phyloP scores from a whole-genome alignment of 2,329 filamentous ascomycete genomes.

The Teratosphaeria destructans region DNA sequence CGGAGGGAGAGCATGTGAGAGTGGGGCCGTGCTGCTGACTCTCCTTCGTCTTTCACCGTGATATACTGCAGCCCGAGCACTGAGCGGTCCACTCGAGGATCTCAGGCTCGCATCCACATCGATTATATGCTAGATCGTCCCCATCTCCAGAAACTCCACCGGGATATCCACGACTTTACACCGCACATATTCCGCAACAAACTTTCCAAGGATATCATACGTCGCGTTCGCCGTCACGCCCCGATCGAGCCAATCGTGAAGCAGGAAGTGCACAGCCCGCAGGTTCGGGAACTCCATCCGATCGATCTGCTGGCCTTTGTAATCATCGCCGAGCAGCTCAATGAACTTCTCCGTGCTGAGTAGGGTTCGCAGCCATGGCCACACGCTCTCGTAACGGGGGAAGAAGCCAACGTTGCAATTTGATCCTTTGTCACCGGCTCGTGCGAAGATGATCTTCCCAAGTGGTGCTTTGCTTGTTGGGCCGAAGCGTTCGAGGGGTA shows the following conservation, averaged over 20 bases:
- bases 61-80: not conserved
- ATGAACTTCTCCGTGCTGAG: slow-evolving; percentile 18
- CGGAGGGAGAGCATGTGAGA: not conserved
- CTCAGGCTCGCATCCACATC: no score
- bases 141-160: slow-evolving; percentile 1
- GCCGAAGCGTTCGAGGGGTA: slow-evolving; percentile 22
- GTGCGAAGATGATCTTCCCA: slow-evolving; percentile 25
- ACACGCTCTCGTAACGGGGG: slow-evolving; percentile 25
- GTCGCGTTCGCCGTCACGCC: slow-evolving; percentile 20
- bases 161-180: slow-evolving; percentile 3
- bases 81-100: no score
- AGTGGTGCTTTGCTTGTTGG: slow-evolving; percentile 26
- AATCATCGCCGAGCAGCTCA: slow-evolving; percentile 21
- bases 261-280: slow-evolving; percentile 23
- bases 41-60: not conserved
- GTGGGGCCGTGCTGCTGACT: not conserved
- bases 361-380: slow-evolving; percentile 20
- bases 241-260: slow-evolving; percentile 24
- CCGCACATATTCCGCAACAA: slow-evolving; percentile 20
- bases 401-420: slow-evolving; percentile 30
- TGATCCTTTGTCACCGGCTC: slow-evolving; percentile 24
- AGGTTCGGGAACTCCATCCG: slow-evolving; percentile 23
- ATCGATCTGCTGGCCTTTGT: slow-evolving; percentile 24
- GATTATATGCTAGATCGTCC: not conserved
- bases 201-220: slow-evolving; percentile 25